Percentiles rank a stretch among this genome's conserved stretches.
Conservation (phyloP, 106 monocot genomes). For the Iris macrosiphon region DNA sequence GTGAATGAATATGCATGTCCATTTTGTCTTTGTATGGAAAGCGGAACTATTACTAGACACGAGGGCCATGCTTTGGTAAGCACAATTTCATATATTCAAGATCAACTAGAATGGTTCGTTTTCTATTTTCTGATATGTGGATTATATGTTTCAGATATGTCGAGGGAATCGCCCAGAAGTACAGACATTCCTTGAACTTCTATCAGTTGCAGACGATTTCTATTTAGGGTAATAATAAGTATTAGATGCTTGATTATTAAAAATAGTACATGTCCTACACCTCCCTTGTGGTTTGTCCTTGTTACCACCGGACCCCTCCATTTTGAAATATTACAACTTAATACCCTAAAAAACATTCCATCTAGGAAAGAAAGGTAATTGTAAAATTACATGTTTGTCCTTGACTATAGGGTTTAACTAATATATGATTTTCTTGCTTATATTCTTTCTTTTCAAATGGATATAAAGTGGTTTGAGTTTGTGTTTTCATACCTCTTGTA, state of each 20-base stretch:
- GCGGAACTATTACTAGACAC: slow-evolving; percentile 27
- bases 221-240: slow-evolving; percentile 40
- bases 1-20: slow-evolving; percentile 36
- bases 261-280: too few species aligned
- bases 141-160: slow-evolving; percentile 35
- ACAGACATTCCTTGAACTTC: slow-evolving; percentile 33
- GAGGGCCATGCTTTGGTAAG: slow-evolving; percentile 40
- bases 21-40: slow-evolving; percentile 55
- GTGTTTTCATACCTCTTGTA: too few species aligned
- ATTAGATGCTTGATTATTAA: background rate
- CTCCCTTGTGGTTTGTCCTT: too few species aligned
- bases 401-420: too few species aligned
- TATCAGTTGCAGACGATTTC: slow-evolving; percentile 29
- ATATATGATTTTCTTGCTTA: too few species aligned
- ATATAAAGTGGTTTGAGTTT: too few species aligned
- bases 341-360: too few species aligned
- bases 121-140: slow-evolving; percentile 1
- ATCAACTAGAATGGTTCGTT: background rate
- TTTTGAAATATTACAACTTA: too few species aligned
- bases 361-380: too few species aligned
- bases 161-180: slow-evolving; percentile 46
- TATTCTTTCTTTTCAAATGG: too few species aligned
- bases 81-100: background rate
- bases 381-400: too few species aligned
- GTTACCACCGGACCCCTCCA: too few species aligned